A percentile compares a stretch with the other conserved stretches of the same genome.
phyloP scores from a whole-genome alignment of 805 yeast genomes.

The Myxozyma nipponensis region DNA sequence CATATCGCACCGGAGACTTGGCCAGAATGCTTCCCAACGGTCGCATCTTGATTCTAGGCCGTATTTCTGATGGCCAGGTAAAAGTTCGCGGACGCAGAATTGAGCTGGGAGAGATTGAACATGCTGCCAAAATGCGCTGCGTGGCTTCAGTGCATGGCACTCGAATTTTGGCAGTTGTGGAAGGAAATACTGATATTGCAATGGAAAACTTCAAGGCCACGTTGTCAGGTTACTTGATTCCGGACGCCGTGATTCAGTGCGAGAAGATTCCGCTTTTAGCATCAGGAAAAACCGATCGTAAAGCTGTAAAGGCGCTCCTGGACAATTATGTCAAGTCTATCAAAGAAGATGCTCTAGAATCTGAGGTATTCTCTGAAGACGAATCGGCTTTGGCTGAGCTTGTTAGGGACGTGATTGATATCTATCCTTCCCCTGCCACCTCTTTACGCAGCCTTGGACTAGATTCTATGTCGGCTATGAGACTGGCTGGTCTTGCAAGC shows the following conservation, averaged over 20 bases:
- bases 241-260: slow-evolving; percentile 12
- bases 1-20: slow-evolving; percentile 34
- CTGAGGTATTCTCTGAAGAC: background rate
- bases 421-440: slow-evolving; percentile 1
- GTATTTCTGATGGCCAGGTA: slow-evolving; percentile 33
- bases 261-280: slow-evolving; percentile 22
- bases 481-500: background rate
- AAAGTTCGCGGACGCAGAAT: slow-evolving; percentile 36
- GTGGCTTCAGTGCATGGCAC: slow-evolving; percentile 10
- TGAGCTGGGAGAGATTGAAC: slow-evolving; percentile 35
- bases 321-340: background rate
- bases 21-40: slow-evolving; percentile 29
- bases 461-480: slow-evolving; percentile 19
- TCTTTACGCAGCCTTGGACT: slow-evolving; percentile 14
- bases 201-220: slow-evolving; percentile 3
- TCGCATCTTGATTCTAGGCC: slow-evolving; percentile 29
- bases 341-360: background rate
- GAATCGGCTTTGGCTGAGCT: slow-evolving; percentile 5
- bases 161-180: slow-evolving; percentile 16
- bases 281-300: slow-evolving; percentile 28
- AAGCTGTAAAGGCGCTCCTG: slow-evolving; percentile 1
- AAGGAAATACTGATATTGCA: slow-evolving; percentile 1
- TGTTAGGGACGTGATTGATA: slow-evolving; percentile 1
- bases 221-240: slow-evolving; percentile 28
- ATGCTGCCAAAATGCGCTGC: slow-evolving; percentile 11